Conservation (phyloP, 1,284 basidiomycete genomes). For the Boletus semigastroideus region DNA sequence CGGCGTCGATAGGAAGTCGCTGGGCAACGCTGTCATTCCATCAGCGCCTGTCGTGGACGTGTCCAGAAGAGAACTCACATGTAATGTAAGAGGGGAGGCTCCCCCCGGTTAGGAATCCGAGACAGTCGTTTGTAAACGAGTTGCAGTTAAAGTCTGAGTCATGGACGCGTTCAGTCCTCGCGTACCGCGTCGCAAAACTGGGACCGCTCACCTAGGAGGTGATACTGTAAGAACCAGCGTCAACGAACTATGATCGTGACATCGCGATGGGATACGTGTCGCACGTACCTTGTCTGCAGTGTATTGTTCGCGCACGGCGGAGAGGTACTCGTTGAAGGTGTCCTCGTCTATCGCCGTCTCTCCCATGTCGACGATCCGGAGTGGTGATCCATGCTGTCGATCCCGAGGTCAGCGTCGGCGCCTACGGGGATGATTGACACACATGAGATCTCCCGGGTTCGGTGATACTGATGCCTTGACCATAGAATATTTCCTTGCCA, state of each 20-base stretch:
- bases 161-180: neutral
- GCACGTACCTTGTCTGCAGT: slow-evolving; percentile 75
- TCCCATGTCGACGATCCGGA: slow-evolving; percentile 79
- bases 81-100: slow-evolving; percentile 80
- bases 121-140: slow-evolving; percentile 85
- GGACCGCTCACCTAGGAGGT: slow-evolving; percentile 67
- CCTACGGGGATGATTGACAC: slow-evolving; percentile 27
- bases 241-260: slow-evolving; percentile 1
- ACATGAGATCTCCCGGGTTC: slow-evolving; percentile 79
- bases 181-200: neutral
- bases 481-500: slow-evolving; percentile 85
- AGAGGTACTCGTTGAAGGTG: slow-evolving; percentile 81
- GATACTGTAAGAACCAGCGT: slow-evolving; percentile 56
- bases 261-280: neutral
- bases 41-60: neutral
- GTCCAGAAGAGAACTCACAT: slow-evolving; percentile 38
- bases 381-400: slow-evolving; percentile 54
- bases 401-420: neutral
- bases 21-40: slow-evolving; percentile 67
- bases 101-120: slow-evolving; percentile 81
- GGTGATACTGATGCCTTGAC: slow-evolving; percentile 74
- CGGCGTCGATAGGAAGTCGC: slow-evolving; percentile 88
- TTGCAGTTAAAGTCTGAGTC: slow-evolving; percentile 91
- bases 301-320: slow-evolving; percentile 74
- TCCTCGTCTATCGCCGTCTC: slow-evolving; percentile 80